Conservation (phyloP, 2,329 filamentous ascomycete species). For the Alternaria ethzedia region DNA sequence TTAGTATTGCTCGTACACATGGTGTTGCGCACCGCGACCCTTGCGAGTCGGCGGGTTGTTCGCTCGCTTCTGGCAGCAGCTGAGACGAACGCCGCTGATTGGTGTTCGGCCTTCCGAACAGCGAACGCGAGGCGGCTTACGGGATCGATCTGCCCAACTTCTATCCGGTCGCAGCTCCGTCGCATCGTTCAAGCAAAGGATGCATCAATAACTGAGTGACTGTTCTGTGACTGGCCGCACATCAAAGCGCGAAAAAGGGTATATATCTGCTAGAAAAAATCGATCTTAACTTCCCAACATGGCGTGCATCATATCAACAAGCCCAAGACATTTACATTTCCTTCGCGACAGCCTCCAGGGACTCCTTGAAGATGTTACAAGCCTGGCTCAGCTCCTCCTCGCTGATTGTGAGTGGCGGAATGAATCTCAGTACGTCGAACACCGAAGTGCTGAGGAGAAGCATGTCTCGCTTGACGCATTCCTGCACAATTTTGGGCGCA, state of each 20-base stretch:
- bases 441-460: constrained; percentile 39
- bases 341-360: constrained; percentile 34
- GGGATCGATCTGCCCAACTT: not conserved
- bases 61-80: not conserved
- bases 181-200: not conserved
- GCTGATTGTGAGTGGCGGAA: constrained; percentile 36
- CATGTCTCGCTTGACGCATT: constrained; percentile 39
- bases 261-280: not conserved
- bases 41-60: constrained; percentile 2
- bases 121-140: not conserved
- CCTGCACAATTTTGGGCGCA: constrained; percentile 35
- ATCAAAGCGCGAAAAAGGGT: not conserved
- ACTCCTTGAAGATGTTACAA: constrained; percentile 34
- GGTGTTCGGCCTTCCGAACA: not conserved
- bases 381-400: constrained; percentile 35
- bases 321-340: constrained; percentile 18
- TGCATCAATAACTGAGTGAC: not conserved
- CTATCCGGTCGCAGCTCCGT: not conserved
- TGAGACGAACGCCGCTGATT: not conserved
- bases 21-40: not conserved
- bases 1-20: not conserved
- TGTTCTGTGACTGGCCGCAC: not conserved
- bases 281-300: not conserved
- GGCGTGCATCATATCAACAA: not conserved
- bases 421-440: constrained; percentile 38